Evolutionary conservation across 306 rosid genomes (phyloP), one percentile per base, ranked within the genome.

Genomic region (Vigna trinervia): DNA sequence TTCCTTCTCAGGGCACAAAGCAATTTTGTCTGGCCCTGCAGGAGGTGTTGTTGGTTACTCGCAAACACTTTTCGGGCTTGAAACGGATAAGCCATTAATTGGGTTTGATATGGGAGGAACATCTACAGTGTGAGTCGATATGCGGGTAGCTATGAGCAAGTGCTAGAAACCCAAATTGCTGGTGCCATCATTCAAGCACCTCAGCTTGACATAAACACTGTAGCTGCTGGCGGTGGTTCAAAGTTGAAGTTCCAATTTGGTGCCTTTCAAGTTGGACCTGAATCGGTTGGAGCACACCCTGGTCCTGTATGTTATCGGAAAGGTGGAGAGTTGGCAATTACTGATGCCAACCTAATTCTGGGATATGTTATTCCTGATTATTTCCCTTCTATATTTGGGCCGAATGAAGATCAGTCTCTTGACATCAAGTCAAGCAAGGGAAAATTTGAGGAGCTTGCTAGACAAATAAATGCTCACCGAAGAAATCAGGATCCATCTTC

Each of bases 81-180:
- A 94, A 85, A 94, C 97, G 12, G 85, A 78, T 68, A 94, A 88
- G 69, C 97, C 98, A 5, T 84, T 94, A 14, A 94, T 94, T 82
- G 98, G 98, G 15, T 94, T 94, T 87, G 98, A 94, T 79, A 94
- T 94, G 97, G 97, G 98, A 71, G 97, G 98, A 59, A 94, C 98
- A 39, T 94, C 98, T 70, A 94, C 98, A 12, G 98, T 85, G 98
- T 92, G 69, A 94, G 98, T 83, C 95, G 97, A 17, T 94, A 89
- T 73, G 97, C 94, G 32, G 96, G 98, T 80, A 84, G 75, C 80
- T 94, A 94, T 82, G 98, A 94, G 85, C 98, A 90, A 80, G 98
- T 94, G 56, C 81, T 94, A 72, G 98, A 94, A 89, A 92, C 98
- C 23, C 92, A 92, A 73, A 89, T 94, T 83, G 93, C 97, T 12